Evolutionary conservation across 2,329 filamentous ascomycete species (phyloP), one percentile per base, ranked within the genome.

Genomic region (Fusarium siculi): DNA sequence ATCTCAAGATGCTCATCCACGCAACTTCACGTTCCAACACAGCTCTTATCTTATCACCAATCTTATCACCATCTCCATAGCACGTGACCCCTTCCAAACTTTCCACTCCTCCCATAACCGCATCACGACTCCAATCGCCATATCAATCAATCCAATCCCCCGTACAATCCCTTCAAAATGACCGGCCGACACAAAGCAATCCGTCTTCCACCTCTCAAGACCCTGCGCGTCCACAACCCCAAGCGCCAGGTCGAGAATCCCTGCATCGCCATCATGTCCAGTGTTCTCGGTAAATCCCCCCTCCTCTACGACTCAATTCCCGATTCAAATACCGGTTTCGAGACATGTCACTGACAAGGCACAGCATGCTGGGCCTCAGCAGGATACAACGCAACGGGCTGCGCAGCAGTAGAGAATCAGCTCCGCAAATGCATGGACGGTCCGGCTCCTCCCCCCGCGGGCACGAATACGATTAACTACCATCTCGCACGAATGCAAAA

Each of bases 381-480:
- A 36, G 93, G 93, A 53, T 92, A 92, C 82, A 92, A 84, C 80
- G 85, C 87, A 10, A 79, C 86, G 18, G 89, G 89, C 42, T 92
- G 90, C 80, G 85, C 85, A 30, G 84, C 85, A 46, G 79, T 92
- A 74, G 90, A 92, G 82, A 85, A 86, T 63, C 85, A 89, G 59
- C 84, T 93, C 67, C 87, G 91, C 34, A 82, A 83, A 37, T 93
- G 91, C 84, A 97, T 98, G 94, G 96, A 98, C 85, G 89, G 89
- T 63, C 91, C 92, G 71, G 90, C 79, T 86, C 86, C 81, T 66
- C 77, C 83, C 47, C 77, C 83, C 18, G 79, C 82, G 57, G 79
- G 81, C 37, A 89, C 90, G 80, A 94, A 92, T 85, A 96, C 91
- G 82, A 95, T 98, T 89, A 98, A 98, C 85, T 95, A 95, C 87